Evolutionary conservation across 1,139 yeast genomes (phyloP).

Genomic region (Kodamaea alishanica): DNA sequence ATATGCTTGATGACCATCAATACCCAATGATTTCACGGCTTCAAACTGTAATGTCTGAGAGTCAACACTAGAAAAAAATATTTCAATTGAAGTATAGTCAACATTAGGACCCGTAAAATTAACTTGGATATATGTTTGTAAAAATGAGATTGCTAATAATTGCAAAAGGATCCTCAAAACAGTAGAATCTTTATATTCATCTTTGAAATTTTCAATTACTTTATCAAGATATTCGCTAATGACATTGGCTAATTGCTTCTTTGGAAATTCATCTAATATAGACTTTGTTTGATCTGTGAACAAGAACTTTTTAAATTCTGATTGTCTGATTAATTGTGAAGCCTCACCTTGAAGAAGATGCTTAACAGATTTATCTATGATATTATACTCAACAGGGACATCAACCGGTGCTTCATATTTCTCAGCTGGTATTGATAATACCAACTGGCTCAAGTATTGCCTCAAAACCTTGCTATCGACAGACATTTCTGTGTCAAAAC

Average conservation of each 20-base stretch:
- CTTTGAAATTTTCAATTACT: constrained; percentile 12
- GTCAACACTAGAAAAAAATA: constrained; percentile 32
- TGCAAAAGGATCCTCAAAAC: constrained; percentile 26
- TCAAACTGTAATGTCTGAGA: constrained; percentile 27
- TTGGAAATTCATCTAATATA: constrained; percentile 15
- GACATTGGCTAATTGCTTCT: constrained; percentile 17
- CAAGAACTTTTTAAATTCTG: constrained; percentile 8
- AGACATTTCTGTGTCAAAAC: constrained; percentile 1
- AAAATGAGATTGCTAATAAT: constrained; percentile 49
- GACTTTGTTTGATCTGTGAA: constrained; percentile 4
- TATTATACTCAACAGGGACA: constrained; percentile 4
- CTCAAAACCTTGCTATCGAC: constrained; percentile 11
- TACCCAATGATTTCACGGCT: constrained; percentile 37
- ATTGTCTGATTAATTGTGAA: constrained; percentile 18
- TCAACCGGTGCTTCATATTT: constrained; percentile 14
- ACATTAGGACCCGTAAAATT: constrained; percentile 84
- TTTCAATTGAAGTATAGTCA: constrained; percentile 31
- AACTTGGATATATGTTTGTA: constrained; percentile 69
- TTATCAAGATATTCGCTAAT: constrained; percentile 19
- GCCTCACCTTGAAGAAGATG: constrained; percentile 27
- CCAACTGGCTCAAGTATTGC: constrained; percentile 23
- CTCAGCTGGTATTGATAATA: constrained; percentile 24
- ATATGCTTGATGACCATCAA: constrained; percentile 64
- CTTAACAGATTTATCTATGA: constrained; percentile 13
- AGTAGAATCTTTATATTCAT: constrained; percentile 11